Evolutionary conservation across 2,329 filamentous ascomycete genomes (phyloP), one percentile per base, ranked within the genome.

Genomic region (Trichoderma koningii): DNA sequence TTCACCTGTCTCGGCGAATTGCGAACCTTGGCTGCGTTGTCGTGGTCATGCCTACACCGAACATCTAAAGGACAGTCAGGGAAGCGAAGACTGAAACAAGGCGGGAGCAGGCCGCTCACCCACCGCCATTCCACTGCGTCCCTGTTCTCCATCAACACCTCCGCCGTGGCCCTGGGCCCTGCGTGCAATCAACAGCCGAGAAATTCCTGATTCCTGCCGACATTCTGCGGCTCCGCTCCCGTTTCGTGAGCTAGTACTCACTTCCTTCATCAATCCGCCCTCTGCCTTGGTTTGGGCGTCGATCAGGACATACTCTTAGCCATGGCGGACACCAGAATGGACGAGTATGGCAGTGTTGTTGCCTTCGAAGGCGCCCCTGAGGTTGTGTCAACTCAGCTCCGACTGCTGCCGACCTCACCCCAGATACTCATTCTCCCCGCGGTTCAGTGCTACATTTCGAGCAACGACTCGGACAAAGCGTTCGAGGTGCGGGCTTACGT

Each of bases 331-430:
- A 63, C 66, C 47, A 64, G 71, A 66, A 69, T 70, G 59, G 68
- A 70, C n/a, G 59, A 67, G 38, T 63, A 70, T 53, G 85, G 85
- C 53, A 83, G 80, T 71, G 74, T 89, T 61, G 79, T 89, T 60
- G 85, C 86, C 67, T 81, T 89, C 64, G 87, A 89, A 71, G 87
- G 87, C 6, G 79, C 84, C 38, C 70, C 75, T 26, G 82, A 87
- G 52, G 76, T 79, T 34, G 78, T 89, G 34, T 81, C 83, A 26
- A 87, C 84, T 3, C 87, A 89, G 69, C 75, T 89, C 45, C 82
- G 82, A 53, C 79, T 89, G 3, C 80, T 89, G 12, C 87, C 87
- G 9, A 80, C 79, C 3, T 88, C 85, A 1, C 75, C 82, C 0
- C 83, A 87, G 64, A 82, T 89, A 44, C 73, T 88, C 26, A 79